Evolutionary conservation across 1,139 yeast genomes (phyloP).

Genomic region (Wickerhamomyces sp.): DNA sequence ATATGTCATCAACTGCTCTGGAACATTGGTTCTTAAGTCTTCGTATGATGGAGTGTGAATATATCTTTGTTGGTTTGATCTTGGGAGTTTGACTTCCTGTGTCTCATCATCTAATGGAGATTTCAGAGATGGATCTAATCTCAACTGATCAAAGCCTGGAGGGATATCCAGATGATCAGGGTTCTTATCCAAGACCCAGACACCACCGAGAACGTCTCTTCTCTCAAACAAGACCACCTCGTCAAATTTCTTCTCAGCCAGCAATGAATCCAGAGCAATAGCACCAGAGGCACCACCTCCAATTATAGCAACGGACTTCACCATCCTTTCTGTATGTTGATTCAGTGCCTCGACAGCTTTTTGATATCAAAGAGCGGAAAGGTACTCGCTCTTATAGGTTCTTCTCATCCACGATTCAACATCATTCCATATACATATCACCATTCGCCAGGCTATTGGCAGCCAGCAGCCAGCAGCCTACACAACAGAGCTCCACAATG

Average conservation of each 20-base stretch:
- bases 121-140: slow-evolving; percentile 16
- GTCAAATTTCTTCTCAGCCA: slow-evolving; percentile 31
- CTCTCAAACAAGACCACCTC: slow-evolving; percentile 37
- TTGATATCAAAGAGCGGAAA: slow-evolving; percentile 18
- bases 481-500: no score
- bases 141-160: slow-evolving; percentile 19
- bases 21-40: slow-evolving; percentile 36
- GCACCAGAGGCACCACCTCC: slow-evolving; percentile 55
- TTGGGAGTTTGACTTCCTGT: slow-evolving; percentile 12
- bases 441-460: no score
- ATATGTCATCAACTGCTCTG: slow-evolving; percentile 41
- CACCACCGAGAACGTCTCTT: slow-evolving; percentile 39
- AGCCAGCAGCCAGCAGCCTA: no score
- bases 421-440: no score
- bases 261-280: slow-evolving; percentile 35
- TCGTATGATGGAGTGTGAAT: slow-evolving; percentile 37
- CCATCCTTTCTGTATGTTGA: slow-evolving; percentile 12
- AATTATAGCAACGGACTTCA: slow-evolving; percentile 36
- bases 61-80: slow-evolving; percentile 27
- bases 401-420: no score
- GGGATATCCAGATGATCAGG: slow-evolving; percentile 19
- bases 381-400: not conserved
- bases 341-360: slow-evolving; percentile 1
- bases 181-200: slow-evolving; percentile 34
- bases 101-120: slow-evolving; percentile 10